These are phyloP conservation scores for Begonia fuchsioides DNA, from an alignment of 306 rosid genomes.

Conservation along the genomic window DNA sequence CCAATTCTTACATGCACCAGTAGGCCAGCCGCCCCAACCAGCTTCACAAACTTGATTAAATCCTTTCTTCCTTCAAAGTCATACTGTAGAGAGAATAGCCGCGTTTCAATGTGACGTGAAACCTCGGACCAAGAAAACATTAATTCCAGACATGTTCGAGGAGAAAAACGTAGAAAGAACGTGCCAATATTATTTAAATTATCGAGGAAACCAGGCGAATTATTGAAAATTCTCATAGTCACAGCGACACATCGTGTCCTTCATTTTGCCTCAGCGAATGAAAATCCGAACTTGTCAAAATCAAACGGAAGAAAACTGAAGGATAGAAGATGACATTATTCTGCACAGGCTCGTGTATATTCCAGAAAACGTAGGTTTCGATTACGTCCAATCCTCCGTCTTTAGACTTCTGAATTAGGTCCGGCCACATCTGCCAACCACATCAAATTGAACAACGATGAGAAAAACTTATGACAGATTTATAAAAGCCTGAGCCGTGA, in stretches of 20 bases:
- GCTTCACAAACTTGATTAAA: slow-evolving; percentile 62
- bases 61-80: slow-evolving; percentile 66
- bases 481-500: background rate
- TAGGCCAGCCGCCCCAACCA: slow-evolving; percentile 67
- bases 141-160: too few species aligned
- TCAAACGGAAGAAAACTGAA: slow-evolving; percentile 1
- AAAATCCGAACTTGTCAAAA: background rate
- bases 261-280: background rate
- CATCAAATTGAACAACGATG: slow-evolving; percentile 10
- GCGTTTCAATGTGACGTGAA: too few species aligned
- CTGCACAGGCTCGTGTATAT: slow-evolving; percentile 63
- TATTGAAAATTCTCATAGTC: too few species aligned
- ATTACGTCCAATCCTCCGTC: slow-evolving; percentile 92
- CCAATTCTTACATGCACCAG: slow-evolving; percentile 88
- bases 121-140: too few species aligned
- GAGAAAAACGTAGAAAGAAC: too few species aligned
- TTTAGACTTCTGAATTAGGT: slow-evolving; percentile 71
- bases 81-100: slow-evolving; percentile 35
- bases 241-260: background rate
- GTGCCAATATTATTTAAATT: too few species aligned
- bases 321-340: slow-evolving; percentile 41
- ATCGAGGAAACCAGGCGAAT: too few species aligned
- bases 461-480: too few species aligned
- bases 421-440: slow-evolving; percentile 96
- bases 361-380: slow-evolving; percentile 92